phyloP scores from a whole-genome alignment of 306 rosid species.

The Ceratonia siliqua region DNA sequence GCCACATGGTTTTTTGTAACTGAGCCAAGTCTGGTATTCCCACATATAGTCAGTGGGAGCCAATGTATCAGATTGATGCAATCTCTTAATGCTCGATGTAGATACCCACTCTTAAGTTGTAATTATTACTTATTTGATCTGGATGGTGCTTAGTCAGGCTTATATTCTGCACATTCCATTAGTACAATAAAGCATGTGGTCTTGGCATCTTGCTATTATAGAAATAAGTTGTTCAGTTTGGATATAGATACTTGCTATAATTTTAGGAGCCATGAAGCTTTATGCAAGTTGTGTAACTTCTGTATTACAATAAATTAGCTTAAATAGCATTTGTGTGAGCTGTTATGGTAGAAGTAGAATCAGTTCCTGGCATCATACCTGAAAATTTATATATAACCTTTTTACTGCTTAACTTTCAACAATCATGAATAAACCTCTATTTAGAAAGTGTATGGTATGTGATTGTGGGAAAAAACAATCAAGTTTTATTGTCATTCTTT shows the following conservation, averaged over 20 bases:
- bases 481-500: neutral
- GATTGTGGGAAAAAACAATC: neutral
- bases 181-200: neutral
- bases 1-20: neutral
- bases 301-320: neutral
- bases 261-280: neutral
- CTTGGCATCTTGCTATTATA: neutral
- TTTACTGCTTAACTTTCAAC: slow-evolving; percentile 10
- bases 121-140: neutral
- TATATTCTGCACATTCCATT: slow-evolving; percentile 5
- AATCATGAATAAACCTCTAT: slow-evolving; percentile 14
- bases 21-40: slow-evolving; percentile 4
- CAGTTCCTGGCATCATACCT: neutral
- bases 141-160: neutral
- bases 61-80: neutral
- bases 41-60: neutral
- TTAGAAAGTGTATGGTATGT: neutral
- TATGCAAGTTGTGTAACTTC: slow-evolving; percentile 4
- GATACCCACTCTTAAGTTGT: slow-evolving; percentile 20
- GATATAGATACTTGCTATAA: neutral
- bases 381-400: slow-evolving; percentile 10
- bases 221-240: neutral
- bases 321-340: neutral
- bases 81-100: neutral
- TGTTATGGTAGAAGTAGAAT: neutral